Evolutionary conservation across 208 protist species (phyloP).

Genomic region (Acanthamoeba royreba): DNA sequence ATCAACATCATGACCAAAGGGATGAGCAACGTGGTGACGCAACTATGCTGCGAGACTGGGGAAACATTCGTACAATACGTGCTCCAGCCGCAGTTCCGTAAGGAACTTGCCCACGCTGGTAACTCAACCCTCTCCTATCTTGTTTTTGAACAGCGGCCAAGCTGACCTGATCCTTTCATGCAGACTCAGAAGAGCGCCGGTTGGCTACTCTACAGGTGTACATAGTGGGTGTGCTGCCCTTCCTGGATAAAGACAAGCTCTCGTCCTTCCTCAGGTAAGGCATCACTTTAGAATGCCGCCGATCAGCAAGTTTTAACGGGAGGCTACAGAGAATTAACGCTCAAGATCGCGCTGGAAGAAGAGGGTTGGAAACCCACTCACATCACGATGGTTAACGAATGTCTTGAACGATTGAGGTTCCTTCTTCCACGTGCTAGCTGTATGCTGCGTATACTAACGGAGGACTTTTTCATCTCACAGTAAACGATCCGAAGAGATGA

Average conservation of each 20-base stretch:
- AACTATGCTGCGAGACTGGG: not conserved
- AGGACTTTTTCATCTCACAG: not conserved
- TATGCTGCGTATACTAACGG: not conserved
- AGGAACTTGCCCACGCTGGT: not conserved
- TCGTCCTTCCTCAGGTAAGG: not conserved
- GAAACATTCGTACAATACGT: not conserved
- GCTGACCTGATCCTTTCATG: too few relatives aligned
- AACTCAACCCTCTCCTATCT: too few relatives aligned
- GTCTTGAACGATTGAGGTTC: not conserved
- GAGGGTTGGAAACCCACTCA: conserved; percentile 4
- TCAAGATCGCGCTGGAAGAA: conserved; percentile 26
- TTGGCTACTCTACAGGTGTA: not conserved
- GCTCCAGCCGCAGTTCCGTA: not conserved
- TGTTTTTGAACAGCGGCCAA: too few relatives aligned
- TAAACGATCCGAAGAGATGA: not conserved
- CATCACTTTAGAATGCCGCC: not conserved
- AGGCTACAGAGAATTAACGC: not conserved
- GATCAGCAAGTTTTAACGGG: not conserved
- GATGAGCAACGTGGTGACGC: not conserved
- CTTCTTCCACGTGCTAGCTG: too few relatives aligned
- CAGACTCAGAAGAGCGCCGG: not conserved
- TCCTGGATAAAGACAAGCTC: not conserved
- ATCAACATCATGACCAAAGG: conserved; percentile 18
- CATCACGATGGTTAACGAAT: not conserved
- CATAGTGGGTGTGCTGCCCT: conserved; percentile 28